These are phyloP conservation scores for Phialophora macrospora DNA, from an alignment of 2,329 filamentous ascomycete species.

Conservation along the genomic window DNA sequence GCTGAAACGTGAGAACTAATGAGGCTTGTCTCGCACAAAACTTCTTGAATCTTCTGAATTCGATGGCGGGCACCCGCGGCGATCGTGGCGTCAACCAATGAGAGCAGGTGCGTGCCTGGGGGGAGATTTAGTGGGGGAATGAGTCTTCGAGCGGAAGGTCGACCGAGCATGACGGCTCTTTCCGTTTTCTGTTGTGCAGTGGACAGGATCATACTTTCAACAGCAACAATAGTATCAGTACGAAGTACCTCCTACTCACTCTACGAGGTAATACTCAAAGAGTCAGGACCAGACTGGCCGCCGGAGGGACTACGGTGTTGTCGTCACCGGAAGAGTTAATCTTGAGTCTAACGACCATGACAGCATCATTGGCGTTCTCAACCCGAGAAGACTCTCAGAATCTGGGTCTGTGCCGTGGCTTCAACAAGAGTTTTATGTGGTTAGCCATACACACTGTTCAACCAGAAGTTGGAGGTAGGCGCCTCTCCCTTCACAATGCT, in stretches of 20 bases:
- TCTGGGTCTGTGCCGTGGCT: not conserved
- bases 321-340: not conserved
- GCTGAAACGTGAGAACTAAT: not conserved
- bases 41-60: conserved; percentile 33
- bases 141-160: conserved; percentile 13
- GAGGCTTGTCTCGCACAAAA: conserved; percentile 24
- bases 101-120: conserved; percentile 24
- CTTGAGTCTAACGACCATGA: not conserved
- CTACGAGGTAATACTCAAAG: too few species aligned
- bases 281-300: not conserved
- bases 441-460: not conserved
- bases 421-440: not conserved
- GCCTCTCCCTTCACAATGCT: not conserved
- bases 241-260: not conserved
- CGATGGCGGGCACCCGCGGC: conserved; percentile 16
- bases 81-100: conserved; percentile 25
- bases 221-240: not conserved
- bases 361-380: not conserved
- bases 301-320: not conserved
- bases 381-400: not conserved
- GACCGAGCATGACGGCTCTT: conserved; percentile 4
- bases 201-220: not conserved
- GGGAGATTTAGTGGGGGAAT: conserved; percentile 17
- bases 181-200: not conserved
- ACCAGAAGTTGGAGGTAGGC: not conserved